phyloP scores from a whole-genome alignment of 148 eudicot species.

The Arctostaphylos glauca region DNA sequence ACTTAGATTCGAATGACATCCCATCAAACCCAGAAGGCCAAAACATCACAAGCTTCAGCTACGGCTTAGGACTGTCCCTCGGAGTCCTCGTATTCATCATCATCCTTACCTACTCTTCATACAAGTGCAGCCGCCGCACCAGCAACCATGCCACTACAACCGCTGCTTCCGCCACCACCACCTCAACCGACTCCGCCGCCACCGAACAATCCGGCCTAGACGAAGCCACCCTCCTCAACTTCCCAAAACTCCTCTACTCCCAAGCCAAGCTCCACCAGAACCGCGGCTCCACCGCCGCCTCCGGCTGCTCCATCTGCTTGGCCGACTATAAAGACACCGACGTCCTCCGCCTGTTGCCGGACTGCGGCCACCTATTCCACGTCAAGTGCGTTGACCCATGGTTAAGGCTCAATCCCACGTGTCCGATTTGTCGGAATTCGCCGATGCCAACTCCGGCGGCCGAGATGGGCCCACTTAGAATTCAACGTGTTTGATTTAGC shows the following conservation, averaged over 20 bases:
- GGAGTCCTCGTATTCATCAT: constrained; percentile 22
- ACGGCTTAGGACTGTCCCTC: constrained; percentile 28
- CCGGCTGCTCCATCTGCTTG: constrained; percentile 44
- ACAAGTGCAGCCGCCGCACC: constrained; percentile 17
- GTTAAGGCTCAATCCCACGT: constrained; percentile 35
- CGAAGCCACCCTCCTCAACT: constrained; percentile 23
- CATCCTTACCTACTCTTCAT: constrained; percentile 22
- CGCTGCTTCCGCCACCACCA: neutral
- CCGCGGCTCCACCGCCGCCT: neutral
- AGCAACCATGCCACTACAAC: neutral
- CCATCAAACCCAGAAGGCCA: neutral
- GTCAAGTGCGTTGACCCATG: constrained; percentile 46
- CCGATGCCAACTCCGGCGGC: constrained; percentile 22
- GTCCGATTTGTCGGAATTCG: constrained; percentile 48
- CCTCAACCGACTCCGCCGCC: neutral
- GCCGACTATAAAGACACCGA: constrained; percentile 42
- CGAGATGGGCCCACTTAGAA: neutral
- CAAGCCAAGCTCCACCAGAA: constrained; percentile 15
- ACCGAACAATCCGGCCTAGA: constrained; percentile 23
- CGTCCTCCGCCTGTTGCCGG: constrained; percentile 37
- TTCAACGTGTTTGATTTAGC: no score
- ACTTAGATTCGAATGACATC: neutral
- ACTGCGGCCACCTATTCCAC: constrained; percentile 50
- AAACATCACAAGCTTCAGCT: neutral
- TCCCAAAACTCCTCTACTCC: constrained; percentile 22